Percentiles rank a stretch among this genome's conserved stretches.
Conservation (phyloP, 2,329 filamentous ascomycete genomes). For the Cephalotrichum gorgonifer region DNA sequence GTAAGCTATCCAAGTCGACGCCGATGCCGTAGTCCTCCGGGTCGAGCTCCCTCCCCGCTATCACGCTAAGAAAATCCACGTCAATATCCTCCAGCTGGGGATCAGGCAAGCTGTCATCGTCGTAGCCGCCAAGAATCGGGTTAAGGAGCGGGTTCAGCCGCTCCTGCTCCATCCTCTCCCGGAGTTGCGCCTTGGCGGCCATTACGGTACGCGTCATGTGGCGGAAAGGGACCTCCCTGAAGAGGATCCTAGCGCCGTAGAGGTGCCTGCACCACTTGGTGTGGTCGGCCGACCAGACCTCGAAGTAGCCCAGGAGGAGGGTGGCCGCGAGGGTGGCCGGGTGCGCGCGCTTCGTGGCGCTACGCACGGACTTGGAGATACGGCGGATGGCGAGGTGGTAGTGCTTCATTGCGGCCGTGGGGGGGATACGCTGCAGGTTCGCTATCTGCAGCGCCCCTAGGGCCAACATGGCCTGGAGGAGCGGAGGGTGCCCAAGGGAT, state of each 20-base stretch:
- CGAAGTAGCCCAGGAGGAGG: constrained; percentile 79
- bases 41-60: constrained; percentile 28
- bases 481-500: constrained; percentile 72
- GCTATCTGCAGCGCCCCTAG: constrained; percentile 81
- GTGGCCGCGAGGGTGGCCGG: constrained; percentile 82
- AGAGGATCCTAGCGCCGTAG: constrained; percentile 69
- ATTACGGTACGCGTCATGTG: constrained; percentile 64
- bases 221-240: constrained; percentile 72
- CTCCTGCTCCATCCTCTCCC: constrained; percentile 25
- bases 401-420: constrained; percentile 78
- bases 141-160: constrained; percentile 16
- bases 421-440: constrained; percentile 62
- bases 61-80: constrained; percentile 25
- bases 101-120: constrained; percentile 10
- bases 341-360: constrained; percentile 57
- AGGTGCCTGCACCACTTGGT: constrained; percentile 93
- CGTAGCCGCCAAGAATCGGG: constrained; percentile 14
- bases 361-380: constrained; percentile 64
- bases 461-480: constrained; percentile 85
- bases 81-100: constrained; percentile 28
- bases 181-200: constrained; percentile 41
- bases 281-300: constrained; percentile 90
- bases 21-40: constrained; percentile 25
- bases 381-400: constrained; percentile 78
- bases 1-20: constrained; percentile 22